These are phyloP conservation scores for Terana coerulea DNA, from an alignment of 768 basidiomycete genomes.

Conservation along the genomic window DNA sequence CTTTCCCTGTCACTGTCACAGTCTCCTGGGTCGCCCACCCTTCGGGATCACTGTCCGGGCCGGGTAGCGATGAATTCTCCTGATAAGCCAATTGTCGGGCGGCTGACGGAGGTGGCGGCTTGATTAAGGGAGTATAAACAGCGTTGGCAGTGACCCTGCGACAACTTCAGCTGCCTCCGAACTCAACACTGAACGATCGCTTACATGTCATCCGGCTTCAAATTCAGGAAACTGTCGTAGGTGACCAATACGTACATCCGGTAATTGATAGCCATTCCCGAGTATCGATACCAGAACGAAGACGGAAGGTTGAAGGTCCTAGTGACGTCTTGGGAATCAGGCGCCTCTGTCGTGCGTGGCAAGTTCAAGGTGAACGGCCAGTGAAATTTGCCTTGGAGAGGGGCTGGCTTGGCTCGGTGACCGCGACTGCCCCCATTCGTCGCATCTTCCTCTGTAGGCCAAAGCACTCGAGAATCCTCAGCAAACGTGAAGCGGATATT, in stretches of 20 bases:
- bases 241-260: constrained; percentile 14
- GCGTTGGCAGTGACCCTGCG: constrained; percentile 16
- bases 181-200: background rate
- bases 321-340: background rate
- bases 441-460: constrained; percentile 9
- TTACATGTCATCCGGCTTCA: constrained; percentile 15
- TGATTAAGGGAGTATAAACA: constrained; percentile 16
- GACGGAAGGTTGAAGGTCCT: constrained; percentile 20
- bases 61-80: constrained; percentile 16
- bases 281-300: constrained; percentile 11
- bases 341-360: constrained; percentile 13
- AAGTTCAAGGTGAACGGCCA: constrained; percentile 20
- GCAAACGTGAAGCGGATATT: no score
- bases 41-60: constrained; percentile 21
- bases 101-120: constrained; percentile 19
- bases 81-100: constrained; percentile 22
- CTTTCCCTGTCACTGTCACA: constrained; percentile 12
- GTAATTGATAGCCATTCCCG: constrained; percentile 16
- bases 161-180: background rate
- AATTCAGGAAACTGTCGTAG: constrained; percentile 15
- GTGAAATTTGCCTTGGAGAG: constrained; percentile 14
- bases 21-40: constrained; percentile 23
- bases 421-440: background rate
- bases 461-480: constrained; percentile 7
- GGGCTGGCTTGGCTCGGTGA: constrained; percentile 12